phyloP scores from a whole-genome alignment of 345 rosid genomes.

The Turnera subulata region DNA sequence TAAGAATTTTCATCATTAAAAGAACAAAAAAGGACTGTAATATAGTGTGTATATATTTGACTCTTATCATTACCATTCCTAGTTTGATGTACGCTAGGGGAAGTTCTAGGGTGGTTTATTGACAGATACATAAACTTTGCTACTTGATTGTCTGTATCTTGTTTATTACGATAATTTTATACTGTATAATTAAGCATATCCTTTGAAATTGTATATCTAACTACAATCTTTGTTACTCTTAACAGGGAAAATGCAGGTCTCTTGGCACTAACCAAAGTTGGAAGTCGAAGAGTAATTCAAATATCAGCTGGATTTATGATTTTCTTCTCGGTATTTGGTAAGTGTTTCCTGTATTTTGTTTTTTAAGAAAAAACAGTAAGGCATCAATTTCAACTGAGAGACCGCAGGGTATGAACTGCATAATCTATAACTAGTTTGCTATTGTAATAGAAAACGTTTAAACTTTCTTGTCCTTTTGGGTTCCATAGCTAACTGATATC shows the following conservation, averaged over 20 bases:
- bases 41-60: no score
- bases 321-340: constrained; percentile 23
- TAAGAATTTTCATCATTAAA: constrained; percentile 20
- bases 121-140: no score
- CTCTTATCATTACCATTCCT: no score
- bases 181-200: not conserved
- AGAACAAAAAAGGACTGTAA: no score
- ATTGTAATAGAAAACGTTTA: no score
- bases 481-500: not conserved
- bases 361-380: not conserved
- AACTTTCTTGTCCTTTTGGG: no score
- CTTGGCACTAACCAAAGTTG: constrained; percentile 18
- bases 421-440: no score
- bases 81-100: no score
- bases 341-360: not conserved
- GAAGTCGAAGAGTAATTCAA: constrained; percentile 25
- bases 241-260: constrained; percentile 23
- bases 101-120: no score
- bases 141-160: no score
- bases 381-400: no score
- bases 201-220: not conserved
- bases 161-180: not conserved
- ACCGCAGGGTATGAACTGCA: no score
- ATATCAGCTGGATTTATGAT: constrained; percentile 22
- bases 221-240: not conserved